Percentiles rank a stretch among this genome's conserved stretches.
Conservation (phyloP, 495 filamentous ascomycete genomes). For the Hypoxylon lenormandii region DNA sequence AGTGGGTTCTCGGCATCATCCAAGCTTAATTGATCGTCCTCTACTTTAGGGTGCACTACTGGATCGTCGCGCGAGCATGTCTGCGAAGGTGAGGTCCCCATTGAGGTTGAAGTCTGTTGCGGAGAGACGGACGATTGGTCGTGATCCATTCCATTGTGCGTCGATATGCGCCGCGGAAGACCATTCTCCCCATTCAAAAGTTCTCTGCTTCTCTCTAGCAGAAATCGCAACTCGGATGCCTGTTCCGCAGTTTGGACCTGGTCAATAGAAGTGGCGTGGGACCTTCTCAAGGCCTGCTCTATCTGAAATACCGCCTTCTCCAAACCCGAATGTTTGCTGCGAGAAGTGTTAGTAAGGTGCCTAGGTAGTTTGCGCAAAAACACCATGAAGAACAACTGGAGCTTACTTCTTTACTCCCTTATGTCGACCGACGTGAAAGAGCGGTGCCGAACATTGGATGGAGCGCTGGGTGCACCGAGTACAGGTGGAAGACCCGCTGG, state of each 20-base stretch:
- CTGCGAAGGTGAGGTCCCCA: conserved; percentile 46
- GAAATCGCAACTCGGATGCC: conserved; percentile 66
- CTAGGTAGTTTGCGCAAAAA: conserved; percentile 28
- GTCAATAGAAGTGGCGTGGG: conserved; percentile 59
- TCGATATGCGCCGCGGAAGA: conserved; percentile 32
- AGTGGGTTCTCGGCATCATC: conserved; percentile 81
- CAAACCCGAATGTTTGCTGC: conserved; percentile 76
- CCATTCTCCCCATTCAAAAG: conserved; percentile 49
- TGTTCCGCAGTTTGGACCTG: conserved; percentile 66
- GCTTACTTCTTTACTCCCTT: conserved; percentile 80
- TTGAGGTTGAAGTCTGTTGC: conserved; percentile 47
- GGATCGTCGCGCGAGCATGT: conserved; percentile 49
- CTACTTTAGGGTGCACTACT: conserved; percentile 32
- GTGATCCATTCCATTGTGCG: conserved; percentile 29
- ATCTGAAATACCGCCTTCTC: conserved; percentile 80
- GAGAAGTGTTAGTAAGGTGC: conserved; percentile 3
- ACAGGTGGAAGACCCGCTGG: conserved; percentile 66
- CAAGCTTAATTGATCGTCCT: conserved; percentile 67
- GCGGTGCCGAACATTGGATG: conserved; percentile 72
- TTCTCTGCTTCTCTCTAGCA: conserved; percentile 63
- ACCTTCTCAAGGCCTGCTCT: conserved; percentile 76
- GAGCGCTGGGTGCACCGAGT: conserved; percentile 71
- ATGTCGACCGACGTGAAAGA: conserved; percentile 75
- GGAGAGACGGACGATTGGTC: conserved; percentile 47
- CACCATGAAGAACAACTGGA: conserved; percentile 1